Evolutionary conservation across 106 monocot species (phyloP), one percentile per base, ranked within the genome.

Genomic region (Iris macrosiphon): DNA sequence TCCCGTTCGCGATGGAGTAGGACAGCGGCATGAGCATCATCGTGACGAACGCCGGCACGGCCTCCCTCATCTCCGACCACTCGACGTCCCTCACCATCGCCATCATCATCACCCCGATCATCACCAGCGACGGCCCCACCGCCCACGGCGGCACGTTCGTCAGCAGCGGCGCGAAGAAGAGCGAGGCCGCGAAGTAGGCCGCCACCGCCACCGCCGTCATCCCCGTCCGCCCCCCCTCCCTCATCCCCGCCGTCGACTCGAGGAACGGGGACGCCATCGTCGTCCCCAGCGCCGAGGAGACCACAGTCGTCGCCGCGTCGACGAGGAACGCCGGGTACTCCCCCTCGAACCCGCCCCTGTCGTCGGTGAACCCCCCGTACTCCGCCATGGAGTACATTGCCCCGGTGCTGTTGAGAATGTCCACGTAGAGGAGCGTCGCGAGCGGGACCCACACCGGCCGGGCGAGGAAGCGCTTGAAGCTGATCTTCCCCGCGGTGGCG

Each of bases 51-150:
- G 88, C 88, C 35, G 84, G 80, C 57, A 78, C 68, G 2, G 60
- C 84, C 46, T 84, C 77, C 67, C 40, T 72, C 41, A 67, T 55
- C 15, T 73, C 59, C 18, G 50, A 45, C 89, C 89, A 84, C 56
- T 90, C 77, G 12, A 90, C 68, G 31, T 82, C 84, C 72, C 45
- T 75, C 49, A 46, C 71, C 60, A 77, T 60, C 64, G 55, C 53
- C 76, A 75, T 67, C 89, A 90, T 84, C 83, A 90, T 84, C 43
- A 58, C 74, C 19, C 89, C 89, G n/a, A 90, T 81, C 60, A 84
- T 28, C 50, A 89, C 76, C 67, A 89, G 23, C 31, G 88, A 67
- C 10, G 83, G 74, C 43, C 89, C 89, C 13, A 84, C 74, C 12
- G 84, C 89, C 84, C 89, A 89, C 57, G 73, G 70, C 40, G 88